Evolutionary conservation across 352 stramenopile species (phyloP), one percentile per base, ranked within the genome.

Genomic region (Plasmopara halstedii): DNA sequence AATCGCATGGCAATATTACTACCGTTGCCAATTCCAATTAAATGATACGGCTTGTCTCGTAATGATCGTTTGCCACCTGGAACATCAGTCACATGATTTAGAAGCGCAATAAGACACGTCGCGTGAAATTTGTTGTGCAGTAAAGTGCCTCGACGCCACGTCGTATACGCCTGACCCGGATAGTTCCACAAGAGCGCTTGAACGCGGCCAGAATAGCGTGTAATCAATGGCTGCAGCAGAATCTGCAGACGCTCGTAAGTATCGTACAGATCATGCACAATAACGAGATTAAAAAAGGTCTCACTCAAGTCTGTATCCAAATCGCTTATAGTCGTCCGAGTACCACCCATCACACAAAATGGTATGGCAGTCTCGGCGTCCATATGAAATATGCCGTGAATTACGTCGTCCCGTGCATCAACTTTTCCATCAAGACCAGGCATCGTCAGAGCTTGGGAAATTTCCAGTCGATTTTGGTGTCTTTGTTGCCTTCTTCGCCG

Each of bases 141-240:
- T 29, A 91, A 27, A 32, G 79, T 73, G 3, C 90, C 85, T 19
- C 76, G 63, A 9, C 84, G 67, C 87, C 91, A 98, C 19, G 91
- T 79, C 17, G 91, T 98, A 58, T 96, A 97, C 0, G 93, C 94
- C 60, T 98, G 94, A 7, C 94, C 93, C 0, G 94, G 93, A 62
- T 97, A 97, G 63, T 98, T 98, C 88, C 94, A 98, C 14, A 98
- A 46, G 17, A 98, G 62, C 17, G 96, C 79, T 56, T 96, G 79
- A 5, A 83, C 56, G 7, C 67, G 62, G 14, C 90, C 93, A 22
- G 73, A 58, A 71, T 97, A 98, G 17, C 84, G 71, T 19, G 73
- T 52, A 15, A 96, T 57, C 44, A 98, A 72, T 15, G 87, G 82
- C 34, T 85, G 72, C 7, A 98, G 71, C 33, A 98, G 69, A 65